Percentiles rank a stretch among this genome's conserved stretches.
phyloP scores from a whole-genome alignment of 2,329 filamentous ascomycete genomes.

The Sclerotinia spermophila region DNA sequence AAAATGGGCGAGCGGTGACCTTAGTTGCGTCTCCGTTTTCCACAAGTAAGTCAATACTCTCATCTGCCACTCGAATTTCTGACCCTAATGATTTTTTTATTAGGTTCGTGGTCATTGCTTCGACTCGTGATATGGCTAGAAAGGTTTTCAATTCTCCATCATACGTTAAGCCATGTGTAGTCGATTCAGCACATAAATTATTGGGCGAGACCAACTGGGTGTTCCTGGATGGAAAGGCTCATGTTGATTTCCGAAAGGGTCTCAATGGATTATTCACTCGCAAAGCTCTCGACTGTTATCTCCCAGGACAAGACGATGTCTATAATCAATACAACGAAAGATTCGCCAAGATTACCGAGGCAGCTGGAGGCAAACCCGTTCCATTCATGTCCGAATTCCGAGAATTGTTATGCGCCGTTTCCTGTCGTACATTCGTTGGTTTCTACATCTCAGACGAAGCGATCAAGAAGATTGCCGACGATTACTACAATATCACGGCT shows the following conservation, averaged over 20 bases:
- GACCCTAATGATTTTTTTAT: conserved; percentile 14
- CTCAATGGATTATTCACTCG: conserved; percentile 93
- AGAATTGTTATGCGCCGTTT: conserved; percentile 91
- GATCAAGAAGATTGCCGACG: conserved; percentile 90
- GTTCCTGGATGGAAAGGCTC: conserved; percentile 89
- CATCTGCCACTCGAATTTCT: background rate
- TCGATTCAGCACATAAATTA: conserved; percentile 90
- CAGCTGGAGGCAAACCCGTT: conserved; percentile 67
- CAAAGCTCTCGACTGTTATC: conserved; percentile 79
- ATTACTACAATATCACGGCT: conserved; percentile 95
- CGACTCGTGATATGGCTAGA: conserved; percentile 88
- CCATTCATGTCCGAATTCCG: conserved; percentile 92
- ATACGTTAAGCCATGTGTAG: conserved; percentile 94
- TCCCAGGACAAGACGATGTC: conserved; percentile 88
- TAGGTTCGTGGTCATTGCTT: conserved; percentile 96
- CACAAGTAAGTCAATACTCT: conserved; percentile 71
- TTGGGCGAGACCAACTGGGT: conserved; percentile 93
- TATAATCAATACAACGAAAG: conserved; percentile 82
- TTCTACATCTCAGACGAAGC: conserved; percentile 89
- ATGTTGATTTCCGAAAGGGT: conserved; percentile 96
- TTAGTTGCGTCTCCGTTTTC: conserved; percentile 98
- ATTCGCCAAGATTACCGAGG: conserved; percentile 72
- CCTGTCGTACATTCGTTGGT: conserved; percentile 94
- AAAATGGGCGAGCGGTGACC: conserved; percentile 86
- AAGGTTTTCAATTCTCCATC: conserved; percentile 94